These are phyloP conservation scores for Eucommia ulmoides DNA, from an alignment of 257 asterid species.

Conservation along the genomic window DNA sequence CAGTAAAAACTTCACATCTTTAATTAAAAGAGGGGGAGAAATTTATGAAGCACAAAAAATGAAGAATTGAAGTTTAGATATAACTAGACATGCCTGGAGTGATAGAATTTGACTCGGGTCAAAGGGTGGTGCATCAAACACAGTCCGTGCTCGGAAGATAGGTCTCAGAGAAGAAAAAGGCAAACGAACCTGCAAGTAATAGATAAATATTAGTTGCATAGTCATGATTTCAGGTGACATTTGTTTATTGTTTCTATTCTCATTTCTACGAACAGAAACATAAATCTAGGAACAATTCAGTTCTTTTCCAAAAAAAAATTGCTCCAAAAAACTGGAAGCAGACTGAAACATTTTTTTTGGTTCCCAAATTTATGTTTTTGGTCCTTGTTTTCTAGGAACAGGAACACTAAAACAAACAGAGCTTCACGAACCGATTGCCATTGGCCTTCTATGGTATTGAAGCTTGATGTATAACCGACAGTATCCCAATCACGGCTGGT, in stretches of 20 bases:
- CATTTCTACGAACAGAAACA: too few species aligned
- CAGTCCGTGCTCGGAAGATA: slow-evolving; percentile 84
- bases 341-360: too few species aligned
- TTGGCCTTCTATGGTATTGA: slow-evolving; percentile 72
- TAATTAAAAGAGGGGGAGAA: neutral
- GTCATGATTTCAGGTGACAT: too few species aligned
- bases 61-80: neutral
- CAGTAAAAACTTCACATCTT: slow-evolving; percentile 7
- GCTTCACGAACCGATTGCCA: slow-evolving; percentile 97
- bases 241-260: too few species aligned
- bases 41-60: slow-evolving; percentile 1
- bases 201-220: neutral
- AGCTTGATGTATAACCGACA: slow-evolving; percentile 66
- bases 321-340: too few species aligned
- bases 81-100: slow-evolving; percentile 61
- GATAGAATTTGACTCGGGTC: slow-evolving; percentile 71
- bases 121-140: slow-evolving; percentile 69
- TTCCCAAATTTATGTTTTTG: too few species aligned
- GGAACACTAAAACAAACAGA: too few species aligned
- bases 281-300: too few species aligned
- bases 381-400: too few species aligned
- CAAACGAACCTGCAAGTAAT: slow-evolving; percentile 47
- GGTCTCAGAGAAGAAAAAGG: slow-evolving; percentile 89
- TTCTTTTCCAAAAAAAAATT: too few species aligned
- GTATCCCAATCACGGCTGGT: slow-evolving; percentile 95